Conservation (phyloP, 2,329 filamentous ascomycete species). For the Fusarium sarcochroum region DNA sequence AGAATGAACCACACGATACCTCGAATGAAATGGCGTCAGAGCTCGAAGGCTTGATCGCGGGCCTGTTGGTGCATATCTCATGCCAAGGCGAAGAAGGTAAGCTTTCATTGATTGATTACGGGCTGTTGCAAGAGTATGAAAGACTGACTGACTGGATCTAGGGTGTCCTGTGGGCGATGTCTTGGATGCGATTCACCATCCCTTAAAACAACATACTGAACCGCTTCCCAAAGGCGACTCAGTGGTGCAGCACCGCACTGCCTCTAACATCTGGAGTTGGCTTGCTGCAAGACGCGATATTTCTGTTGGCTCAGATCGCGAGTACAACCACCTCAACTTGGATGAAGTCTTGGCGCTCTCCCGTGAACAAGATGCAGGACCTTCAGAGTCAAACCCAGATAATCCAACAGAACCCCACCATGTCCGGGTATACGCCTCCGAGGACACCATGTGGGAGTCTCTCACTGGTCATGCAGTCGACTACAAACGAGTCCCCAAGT, state of each 20-base stretch:
- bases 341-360: constrained; percentile 48
- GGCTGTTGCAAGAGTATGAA: constrained; percentile 4
- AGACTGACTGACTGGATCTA: constrained; percentile 35
- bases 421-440: constrained; percentile 62
- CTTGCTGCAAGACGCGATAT: constrained; percentile 53
- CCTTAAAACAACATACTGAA: constrained; percentile 35
- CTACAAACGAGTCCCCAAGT: constrained; percentile 69
- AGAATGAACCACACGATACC: constrained; percentile 47
- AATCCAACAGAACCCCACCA: neutral
- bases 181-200: constrained; percentile 51
- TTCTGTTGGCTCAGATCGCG: constrained; percentile 52
- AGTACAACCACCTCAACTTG: constrained; percentile 58
- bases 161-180: constrained; percentile 53
- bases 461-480: constrained; percentile 72
- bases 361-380: constrained; percentile 20
- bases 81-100: constrained; percentile 57
- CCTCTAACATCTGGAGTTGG: constrained; percentile 56
- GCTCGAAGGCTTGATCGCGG: constrained; percentile 56
- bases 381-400: neutral
- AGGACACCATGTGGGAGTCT: constrained; percentile 71
- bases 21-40: constrained; percentile 54
- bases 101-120: constrained; percentile 32
- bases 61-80: constrained; percentile 55
- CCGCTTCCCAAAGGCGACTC: constrained; percentile 26
- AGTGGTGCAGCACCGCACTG: constrained; percentile 46